These are phyloP conservation scores for Komagataella kurtzmanii DNA, from an alignment of 805 yeast genomes.

Conservation along the genomic window DNA sequence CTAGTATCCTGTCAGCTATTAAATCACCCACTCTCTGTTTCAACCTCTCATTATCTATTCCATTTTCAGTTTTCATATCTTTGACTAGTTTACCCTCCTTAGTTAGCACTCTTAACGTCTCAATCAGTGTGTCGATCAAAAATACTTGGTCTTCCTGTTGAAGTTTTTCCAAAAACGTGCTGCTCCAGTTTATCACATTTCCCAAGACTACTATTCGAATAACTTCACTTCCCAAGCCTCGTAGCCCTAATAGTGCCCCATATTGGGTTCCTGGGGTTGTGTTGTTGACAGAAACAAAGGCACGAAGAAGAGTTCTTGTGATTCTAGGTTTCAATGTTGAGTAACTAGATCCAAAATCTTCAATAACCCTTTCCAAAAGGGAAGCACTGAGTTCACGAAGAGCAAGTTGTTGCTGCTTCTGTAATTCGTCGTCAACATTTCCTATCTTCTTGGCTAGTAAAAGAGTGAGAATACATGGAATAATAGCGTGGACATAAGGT, in stretches of 20 bases:
- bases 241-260: conserved; percentile 81
- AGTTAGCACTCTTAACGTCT: not conserved
- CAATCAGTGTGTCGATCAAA: conserved; percentile 3
- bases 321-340: conserved; percentile 87
- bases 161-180: conserved; percentile 30
- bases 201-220: conserved; percentile 75
- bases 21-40: conserved; percentile 46
- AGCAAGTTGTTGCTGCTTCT: conserved; percentile 24
- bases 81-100: conserved; percentile 21
- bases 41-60: conserved; percentile 26
- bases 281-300: conserved; percentile 50
- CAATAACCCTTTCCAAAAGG: conserved; percentile 64
- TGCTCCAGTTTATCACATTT: conserved; percentile 71
- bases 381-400: conserved; percentile 85
- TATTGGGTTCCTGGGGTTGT: conserved; percentile 73
- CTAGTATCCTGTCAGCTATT: conserved; percentile 34
- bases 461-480: conserved; percentile 92
- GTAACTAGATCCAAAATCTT: conserved; percentile 71
- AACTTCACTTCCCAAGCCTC: conserved; percentile 78
- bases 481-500: conserved; percentile 90
- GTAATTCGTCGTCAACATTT: conserved; percentile 9
- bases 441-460: conserved; percentile 87
- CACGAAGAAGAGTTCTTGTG: conserved; percentile 83
- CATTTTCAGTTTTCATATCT: conserved; percentile 19
- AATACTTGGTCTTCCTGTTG: conserved; percentile 6